Conservation (phyloP, 345 rosid species). For the Hypericum androsaemum region DNA sequence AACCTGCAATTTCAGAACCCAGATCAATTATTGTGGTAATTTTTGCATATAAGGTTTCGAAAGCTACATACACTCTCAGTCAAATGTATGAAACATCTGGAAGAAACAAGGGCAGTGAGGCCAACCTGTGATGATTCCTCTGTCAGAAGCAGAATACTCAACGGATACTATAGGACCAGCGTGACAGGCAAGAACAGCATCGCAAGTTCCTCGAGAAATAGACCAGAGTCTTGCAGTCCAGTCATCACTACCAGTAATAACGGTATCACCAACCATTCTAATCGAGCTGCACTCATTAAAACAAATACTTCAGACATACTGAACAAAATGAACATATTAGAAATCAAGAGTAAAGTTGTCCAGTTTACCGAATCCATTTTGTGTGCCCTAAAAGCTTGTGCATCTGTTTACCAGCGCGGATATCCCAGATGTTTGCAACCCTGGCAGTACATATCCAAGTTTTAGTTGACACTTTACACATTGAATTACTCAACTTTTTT, state of each 20-base stretch:
- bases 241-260: constrained; percentile 96
- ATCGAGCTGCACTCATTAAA: constrained; percentile 52
- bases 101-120: not conserved
- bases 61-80: not conserved
- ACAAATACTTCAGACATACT: not conserved
- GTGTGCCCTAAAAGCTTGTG: constrained; percentile 91
- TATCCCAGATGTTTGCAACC: constrained; percentile 91
- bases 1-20: constrained; percentile 48
- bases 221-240: constrained; percentile 99
- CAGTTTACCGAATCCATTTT: constrained; percentile 89
- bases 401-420: constrained; percentile 97
- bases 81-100: not conserved
- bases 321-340: constrained; percentile 9
- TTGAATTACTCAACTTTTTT: too few relatives aligned
- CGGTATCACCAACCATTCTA: constrained; percentile 91
- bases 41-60: not conserved
- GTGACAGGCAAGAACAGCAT: constrained; percentile 92
- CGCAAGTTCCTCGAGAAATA: constrained; percentile 79
- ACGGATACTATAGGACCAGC: constrained; percentile 84
- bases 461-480: not conserved
- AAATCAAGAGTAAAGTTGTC: not conserved
- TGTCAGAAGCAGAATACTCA: constrained; percentile 69
- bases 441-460: constrained; percentile 34
- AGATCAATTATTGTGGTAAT: not conserved
- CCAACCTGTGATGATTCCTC: constrained; percentile 92